Evolutionary conservation across 2,329 filamentous ascomycete species (phyloP).

Genomic region (Chrysosporium queenslandicum): DNA sequence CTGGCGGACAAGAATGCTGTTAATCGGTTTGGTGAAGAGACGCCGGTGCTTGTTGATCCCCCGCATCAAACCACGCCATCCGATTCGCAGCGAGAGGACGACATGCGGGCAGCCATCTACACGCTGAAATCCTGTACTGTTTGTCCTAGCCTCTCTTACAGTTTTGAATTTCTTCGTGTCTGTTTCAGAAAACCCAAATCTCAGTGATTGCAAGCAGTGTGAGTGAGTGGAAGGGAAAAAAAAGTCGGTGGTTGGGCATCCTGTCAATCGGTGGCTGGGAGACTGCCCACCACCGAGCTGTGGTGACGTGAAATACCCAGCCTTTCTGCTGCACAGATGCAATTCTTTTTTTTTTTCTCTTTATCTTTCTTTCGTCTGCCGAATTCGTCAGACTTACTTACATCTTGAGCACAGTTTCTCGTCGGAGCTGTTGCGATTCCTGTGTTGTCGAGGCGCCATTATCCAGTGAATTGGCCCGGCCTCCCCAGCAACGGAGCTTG

Average conservation of each 20-base stretch:
- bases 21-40: too few species aligned
- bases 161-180: not conserved
- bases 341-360: not conserved
- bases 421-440: too few species aligned
- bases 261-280: slow-evolving; percentile 6
- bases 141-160: not conserved
- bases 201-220: too few species aligned
- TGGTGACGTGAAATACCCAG: slow-evolving; percentile 9
- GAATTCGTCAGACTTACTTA: not conserved
- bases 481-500: slow-evolving; percentile 9
- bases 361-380: not conserved
- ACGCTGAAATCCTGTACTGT: too few species aligned
- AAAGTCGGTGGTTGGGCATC: slow-evolving; percentile 11
- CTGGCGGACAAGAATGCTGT: too few species aligned
- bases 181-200: not conserved
- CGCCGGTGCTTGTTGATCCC: not conserved
- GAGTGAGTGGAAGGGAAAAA: not conserved
- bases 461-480: too few species aligned
- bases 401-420: too few species aligned
- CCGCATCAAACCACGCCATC: too few species aligned
- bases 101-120: too few species aligned
- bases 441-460: too few species aligned
- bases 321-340: not conserved
- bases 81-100: too few species aligned
- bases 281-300: not conserved